A percentile compares a stretch with the other conserved stretches of the same genome.
These are phyloP conservation scores for Botrytis tulipae DNA, from an alignment of 2,329 filamentous ascomycete genomes.

Conservation along the genomic window DNA sequence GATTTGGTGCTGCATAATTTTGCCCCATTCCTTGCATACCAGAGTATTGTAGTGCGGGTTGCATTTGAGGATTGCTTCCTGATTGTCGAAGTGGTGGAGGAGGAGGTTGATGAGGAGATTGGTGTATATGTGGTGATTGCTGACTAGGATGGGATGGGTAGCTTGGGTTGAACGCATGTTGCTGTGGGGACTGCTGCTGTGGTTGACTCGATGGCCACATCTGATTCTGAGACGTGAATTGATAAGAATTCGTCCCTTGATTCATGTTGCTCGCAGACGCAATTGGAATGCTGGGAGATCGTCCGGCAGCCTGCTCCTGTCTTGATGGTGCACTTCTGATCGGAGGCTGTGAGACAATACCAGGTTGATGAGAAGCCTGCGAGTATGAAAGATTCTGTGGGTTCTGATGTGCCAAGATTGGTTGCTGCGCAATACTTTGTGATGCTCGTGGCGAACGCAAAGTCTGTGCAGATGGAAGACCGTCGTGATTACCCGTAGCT, in stretches of 20 bases:
- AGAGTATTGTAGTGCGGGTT: slow-evolving; percentile 60
- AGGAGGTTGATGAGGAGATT: slow-evolving; percentile 54
- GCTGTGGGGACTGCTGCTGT: slow-evolving; percentile 62
- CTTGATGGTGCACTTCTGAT: slow-evolving; percentile 67
- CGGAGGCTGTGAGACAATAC: slow-evolving; percentile 68
- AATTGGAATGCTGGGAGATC: slow-evolving; percentile 60
- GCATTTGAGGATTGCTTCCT: slow-evolving; percentile 54
- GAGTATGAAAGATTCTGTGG: slow-evolving; percentile 58
- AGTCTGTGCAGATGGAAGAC: slow-evolving; percentile 52
- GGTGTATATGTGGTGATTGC: slow-evolving; percentile 54
- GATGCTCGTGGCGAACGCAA: slow-evolving; percentile 59
- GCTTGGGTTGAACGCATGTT: slow-evolving; percentile 36
- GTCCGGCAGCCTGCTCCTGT: slow-evolving; percentile 58
- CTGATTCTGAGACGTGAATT: slow-evolving; percentile 58
- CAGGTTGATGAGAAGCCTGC: slow-evolving; percentile 69
- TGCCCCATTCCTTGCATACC: slow-evolving; percentile 61
- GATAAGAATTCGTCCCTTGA: slow-evolving; percentile 51
- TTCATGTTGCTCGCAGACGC: slow-evolving; percentile 54
- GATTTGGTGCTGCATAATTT: slow-evolving; percentile 53
- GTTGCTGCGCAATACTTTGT: slow-evolving; percentile 54
- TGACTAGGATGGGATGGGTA: slow-evolving; percentile 19
- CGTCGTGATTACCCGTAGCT: slow-evolving; percentile 42
- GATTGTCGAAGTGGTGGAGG: slow-evolving; percentile 61
- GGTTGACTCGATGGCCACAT: slow-evolving; percentile 64
- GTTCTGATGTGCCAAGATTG: slow-evolving; percentile 46